A percentile compares a stretch with the other conserved stretches of the same genome.
phyloP scores from a whole-genome alignment of 495 filamentous ascomycete genomes.

The Clavariopsis aquatica region DNA sequence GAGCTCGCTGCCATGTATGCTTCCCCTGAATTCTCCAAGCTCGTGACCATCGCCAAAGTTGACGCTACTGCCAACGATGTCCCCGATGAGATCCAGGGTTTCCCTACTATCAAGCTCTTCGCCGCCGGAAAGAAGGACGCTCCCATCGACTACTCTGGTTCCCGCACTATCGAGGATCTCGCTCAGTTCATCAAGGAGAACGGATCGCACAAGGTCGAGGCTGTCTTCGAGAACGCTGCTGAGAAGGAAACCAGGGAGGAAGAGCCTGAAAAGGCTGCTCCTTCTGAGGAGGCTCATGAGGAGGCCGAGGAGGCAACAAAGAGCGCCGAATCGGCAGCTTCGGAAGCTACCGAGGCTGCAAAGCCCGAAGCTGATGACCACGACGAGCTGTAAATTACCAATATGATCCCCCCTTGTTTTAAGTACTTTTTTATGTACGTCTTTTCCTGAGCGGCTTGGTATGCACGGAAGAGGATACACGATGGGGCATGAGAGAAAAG shows the following conservation, averaged over 20 bases:
- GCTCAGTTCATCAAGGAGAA: constrained; percentile 93
- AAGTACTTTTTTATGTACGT: not conserved
- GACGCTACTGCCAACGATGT: constrained; percentile 97
- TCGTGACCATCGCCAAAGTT: constrained; percentile 88
- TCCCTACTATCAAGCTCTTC: constrained; percentile 99
- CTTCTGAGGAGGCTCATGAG: constrained; percentile 49
- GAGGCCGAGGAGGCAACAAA: constrained; percentile 48
- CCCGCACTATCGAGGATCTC: constrained; percentile 90
- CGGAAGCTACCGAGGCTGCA: constrained; percentile 31
- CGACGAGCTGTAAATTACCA: constrained; percentile 64
- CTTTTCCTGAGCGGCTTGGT: not conserved
- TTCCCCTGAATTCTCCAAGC: constrained; percentile 71
- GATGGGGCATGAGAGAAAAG: constrained; percentile 10
- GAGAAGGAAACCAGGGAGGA: constrained; percentile 48
- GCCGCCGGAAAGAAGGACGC: constrained; percentile 83
- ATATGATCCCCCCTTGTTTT: constrained; percentile 20
- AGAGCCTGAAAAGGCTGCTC: constrained; percentile 52
- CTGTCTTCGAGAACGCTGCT: constrained; percentile 54
- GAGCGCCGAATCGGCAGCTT: constrained; percentile 41
- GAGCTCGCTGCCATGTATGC: constrained; percentile 84
- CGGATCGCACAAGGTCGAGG: constrained; percentile 81
- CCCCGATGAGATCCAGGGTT: constrained; percentile 93
- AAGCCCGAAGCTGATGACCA: constrained; percentile 47
- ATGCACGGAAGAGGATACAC: not conserved
- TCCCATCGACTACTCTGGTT: constrained; percentile 83